These are phyloP conservation scores for Boletus vermiculosoides DNA, from an alignment of 768 basidiomycete genomes.

Conservation along the genomic window DNA sequence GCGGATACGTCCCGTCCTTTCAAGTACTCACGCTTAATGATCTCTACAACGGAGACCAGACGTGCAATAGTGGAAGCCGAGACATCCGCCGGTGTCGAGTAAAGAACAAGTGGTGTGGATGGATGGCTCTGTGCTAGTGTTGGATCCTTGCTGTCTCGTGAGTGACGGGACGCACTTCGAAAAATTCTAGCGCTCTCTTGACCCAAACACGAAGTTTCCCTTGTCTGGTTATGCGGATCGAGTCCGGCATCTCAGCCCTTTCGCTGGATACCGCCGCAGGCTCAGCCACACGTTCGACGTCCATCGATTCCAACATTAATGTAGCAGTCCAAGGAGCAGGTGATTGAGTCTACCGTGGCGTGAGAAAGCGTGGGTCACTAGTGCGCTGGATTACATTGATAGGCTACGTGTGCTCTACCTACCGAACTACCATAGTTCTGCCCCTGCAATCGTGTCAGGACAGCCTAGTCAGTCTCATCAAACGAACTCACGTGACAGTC, in stretches of 20 bases:
- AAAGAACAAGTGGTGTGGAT: conserved; percentile 50
- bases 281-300: conserved; percentile 9
- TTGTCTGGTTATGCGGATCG: conserved; percentile 53
- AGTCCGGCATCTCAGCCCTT: conserved; percentile 20
- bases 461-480: neutral
- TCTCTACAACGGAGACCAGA: conserved; percentile 76
- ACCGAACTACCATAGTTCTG: conserved; percentile 56
- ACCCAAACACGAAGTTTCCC: conserved; percentile 58
- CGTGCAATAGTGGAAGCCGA: conserved; percentile 49
- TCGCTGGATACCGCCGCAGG: conserved; percentile 2
- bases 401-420: conserved; percentile 14
- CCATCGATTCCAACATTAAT: conserved; percentile 14
- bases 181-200: conserved; percentile 49
- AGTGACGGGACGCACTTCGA: conserved; percentile 43
- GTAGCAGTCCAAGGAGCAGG: neutral
- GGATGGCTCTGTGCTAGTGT: conserved; percentile 43
- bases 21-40: conserved; percentile 79
- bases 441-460: conserved; percentile 40
- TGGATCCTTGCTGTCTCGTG: neutral
- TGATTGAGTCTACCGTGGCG: conserved; percentile 7
- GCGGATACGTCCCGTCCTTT: conserved; percentile 47
- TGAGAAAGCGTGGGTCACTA: conserved; percentile 12
- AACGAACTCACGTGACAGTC: conserved; percentile 71
- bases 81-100: conserved; percentile 51
- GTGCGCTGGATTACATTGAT: neutral